Base-by-base conservation (phyloP, 768 basidiomycete genomes). In the Leccinum longicurvipes region DNA sequence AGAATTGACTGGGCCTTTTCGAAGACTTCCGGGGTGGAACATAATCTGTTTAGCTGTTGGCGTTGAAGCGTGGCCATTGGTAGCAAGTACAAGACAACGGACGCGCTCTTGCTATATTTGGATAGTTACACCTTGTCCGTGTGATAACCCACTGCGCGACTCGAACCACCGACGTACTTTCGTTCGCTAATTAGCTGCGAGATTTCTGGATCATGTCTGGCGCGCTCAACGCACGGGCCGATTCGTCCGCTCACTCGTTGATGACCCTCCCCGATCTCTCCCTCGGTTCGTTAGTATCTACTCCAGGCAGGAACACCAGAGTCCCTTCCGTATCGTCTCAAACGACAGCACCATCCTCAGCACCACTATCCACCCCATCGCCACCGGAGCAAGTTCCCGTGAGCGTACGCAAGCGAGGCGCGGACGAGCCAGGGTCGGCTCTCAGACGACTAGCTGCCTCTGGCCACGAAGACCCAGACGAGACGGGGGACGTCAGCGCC, bases 191-290 rank as follows among this genome's bases (percentile, higher is more conserved):
- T n/a, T n/a, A n/a, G n/a, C 31, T 12, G 31, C 11, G 6, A 21
- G 17, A 19, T 41, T 19, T 6, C 39, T 41, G 10, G 11, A 45
- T 41, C 58, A 80, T 79, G 78, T 80, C 80, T 47, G 69, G 73
- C 11, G 74, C 79, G 15, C 71, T 78, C 53, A 74, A 74, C 51
- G 50, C 63, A 23, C 68, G 70, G 1, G 68, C 70, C 47, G 79
- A 80, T 60, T 68, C 74, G 12, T 80, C 79, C 2, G 64, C 68
- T 3, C 74, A 77, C 53, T 81, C 81, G 1, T 62, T 66, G 17
- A 73, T 74, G 45, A 80, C 74, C 2, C 73, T 81, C 36, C 81
- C 79, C n/a, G 86, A 86, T 61, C 70, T 87, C 31, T 85, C 85
- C 8, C 73, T 87, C 1, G 81, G 80, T 27, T 83, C 84, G 9